Conservation (phyloP, 371 early-diverging fungal genomes). For the Mortierella sp. region DNA sequence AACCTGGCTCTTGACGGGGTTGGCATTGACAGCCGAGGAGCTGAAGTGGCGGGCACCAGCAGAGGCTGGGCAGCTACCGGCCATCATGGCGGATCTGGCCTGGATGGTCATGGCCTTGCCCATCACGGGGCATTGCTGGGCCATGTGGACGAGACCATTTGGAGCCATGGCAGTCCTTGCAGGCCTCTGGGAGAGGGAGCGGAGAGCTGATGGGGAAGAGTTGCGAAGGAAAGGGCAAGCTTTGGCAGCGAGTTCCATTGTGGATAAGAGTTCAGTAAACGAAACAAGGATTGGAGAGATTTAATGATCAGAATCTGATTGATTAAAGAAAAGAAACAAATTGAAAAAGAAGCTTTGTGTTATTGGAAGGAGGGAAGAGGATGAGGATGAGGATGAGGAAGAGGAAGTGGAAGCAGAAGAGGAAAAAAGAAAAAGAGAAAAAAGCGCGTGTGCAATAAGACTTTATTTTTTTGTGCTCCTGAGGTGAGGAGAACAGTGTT, state of each 20-base stretch:
- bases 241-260: constrained; percentile 72
- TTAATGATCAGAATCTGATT: background rate
- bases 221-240: constrained; percentile 91
- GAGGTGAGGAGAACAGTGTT: background rate
- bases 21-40: constrained; percentile 55
- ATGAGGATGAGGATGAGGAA: background rate
- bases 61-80: constrained; percentile 57
- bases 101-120: constrained; percentile 83
- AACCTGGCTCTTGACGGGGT: constrained; percentile 45
- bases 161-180: constrained; percentile 58
- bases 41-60: constrained; percentile 56
- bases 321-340: background rate
- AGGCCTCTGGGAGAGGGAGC: constrained; percentile 71
- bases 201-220: constrained; percentile 81
- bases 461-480: background rate
- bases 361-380: constrained; percentile 6
- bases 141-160: constrained; percentile 78
- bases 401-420: background rate
- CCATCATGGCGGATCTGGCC: constrained; percentile 65
- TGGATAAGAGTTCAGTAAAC: background rate
- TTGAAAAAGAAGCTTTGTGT: background rate
- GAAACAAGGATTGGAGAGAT: background rate
- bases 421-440: background rate
- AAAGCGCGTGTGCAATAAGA: background rate
- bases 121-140: constrained; percentile 94